Evolutionary conservation across 345 rosid species (phyloP), one percentile per base, ranked within the genome.

Genomic region (Rhodamnia argentea): DNA sequence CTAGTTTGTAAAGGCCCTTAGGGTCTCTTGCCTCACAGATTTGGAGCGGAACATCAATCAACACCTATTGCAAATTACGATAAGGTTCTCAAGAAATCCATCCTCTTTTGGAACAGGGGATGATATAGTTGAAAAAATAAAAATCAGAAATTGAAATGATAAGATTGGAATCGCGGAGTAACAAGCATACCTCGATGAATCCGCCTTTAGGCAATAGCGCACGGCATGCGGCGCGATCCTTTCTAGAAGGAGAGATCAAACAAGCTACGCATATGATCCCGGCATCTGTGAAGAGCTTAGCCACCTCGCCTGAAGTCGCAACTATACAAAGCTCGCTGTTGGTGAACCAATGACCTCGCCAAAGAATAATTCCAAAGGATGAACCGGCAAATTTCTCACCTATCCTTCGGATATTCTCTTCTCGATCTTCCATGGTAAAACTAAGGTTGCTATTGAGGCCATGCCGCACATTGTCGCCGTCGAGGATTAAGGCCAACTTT

Each of bases 21-120:
- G 98, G 95, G 86, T 96, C 98, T 85, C 96, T 94, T 5, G 91
- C 93, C 90, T 96, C 98, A 44, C 98, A 96, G 85, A 93, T 91
- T 23, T 91, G 87, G 82, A 94, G 95, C 7, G 98, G 88, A 83
- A 91, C 96, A 88, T 96, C 92, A 96, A 93, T 90, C 86, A 94
- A 94, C 42, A 96, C 96, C 97, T 93, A 82, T 82, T n/a, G 75
- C 85, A 85, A 58, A 40, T 40, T 58, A 86, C 83, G 26, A 56
- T 56, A 11, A 82, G 42, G 22, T 87, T 84, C 52, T 85, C 53
- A 27, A 83, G 50, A 20, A 62, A 81, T 42, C 29, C 83, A 81
- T 42, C 51, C 53, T 81, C 83, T 62, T 29, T 15, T 29, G 75
- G 18, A 62, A 22, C 52, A 5, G 27, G 16, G 83, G 53, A 40